Percentiles rank a stretch among this genome's conserved stretches.
phyloP scores from a whole-genome alignment of 192 early-diverging fungal species.

The Backusella westeae region DNA sequence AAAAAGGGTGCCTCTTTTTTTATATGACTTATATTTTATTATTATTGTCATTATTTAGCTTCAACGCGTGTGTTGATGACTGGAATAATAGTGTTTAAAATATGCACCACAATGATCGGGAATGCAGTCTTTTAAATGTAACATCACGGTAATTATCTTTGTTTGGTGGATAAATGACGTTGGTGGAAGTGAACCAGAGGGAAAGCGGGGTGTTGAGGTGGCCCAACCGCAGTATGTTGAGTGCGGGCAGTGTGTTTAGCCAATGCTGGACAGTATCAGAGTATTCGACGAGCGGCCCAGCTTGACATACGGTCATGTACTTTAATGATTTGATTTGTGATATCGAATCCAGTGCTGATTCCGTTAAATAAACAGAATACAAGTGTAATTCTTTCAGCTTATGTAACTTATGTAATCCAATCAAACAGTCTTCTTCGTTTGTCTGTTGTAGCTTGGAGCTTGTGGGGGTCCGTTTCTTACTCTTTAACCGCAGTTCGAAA shows the following conservation, averaged over 20 bases:
- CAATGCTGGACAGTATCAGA: neutral
- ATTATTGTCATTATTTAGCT: neutral
- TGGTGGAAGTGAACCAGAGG: neutral
- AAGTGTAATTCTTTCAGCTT: neutral
- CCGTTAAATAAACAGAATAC: conserved; percentile 1
- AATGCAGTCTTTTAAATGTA: neutral
- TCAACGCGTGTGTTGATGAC: neutral
- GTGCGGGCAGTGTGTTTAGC: neutral
- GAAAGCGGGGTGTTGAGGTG: neutral
- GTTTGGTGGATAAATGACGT: neutral
- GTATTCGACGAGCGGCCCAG: neutral
- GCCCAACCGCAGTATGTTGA: neutral
- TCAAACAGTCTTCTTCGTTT: neutral
- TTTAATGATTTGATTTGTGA: neutral
- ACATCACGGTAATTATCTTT: neutral
- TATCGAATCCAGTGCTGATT: neutral
- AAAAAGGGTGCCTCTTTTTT: neutral
- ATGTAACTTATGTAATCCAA: neutral
- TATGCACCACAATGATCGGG: neutral
- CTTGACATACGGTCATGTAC: conserved; percentile 1
- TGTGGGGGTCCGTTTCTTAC: neutral
- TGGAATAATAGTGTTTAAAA: neutral
- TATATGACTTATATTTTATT: neutral
- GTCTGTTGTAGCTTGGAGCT: neutral
- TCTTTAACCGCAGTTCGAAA: conserved; percentile 12